Base-by-base conservation (phyloP, 805 yeast genomes). In the Starmerella bacillaris region DNA sequence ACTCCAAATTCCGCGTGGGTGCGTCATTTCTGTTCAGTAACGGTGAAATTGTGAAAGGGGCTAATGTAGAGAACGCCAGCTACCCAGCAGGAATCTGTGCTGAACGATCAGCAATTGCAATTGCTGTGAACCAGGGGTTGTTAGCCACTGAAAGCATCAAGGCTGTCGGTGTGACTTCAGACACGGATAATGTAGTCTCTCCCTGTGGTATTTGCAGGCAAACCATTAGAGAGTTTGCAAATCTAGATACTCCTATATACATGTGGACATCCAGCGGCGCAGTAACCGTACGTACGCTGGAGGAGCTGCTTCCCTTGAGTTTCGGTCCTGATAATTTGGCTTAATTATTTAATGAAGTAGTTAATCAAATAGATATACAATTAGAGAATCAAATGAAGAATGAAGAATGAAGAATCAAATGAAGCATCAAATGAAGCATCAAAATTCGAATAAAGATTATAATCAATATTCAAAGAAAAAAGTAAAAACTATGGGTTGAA, bases 131-230 rank as follows among this genome's bases (percentile, higher is more conserved):
- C 37, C 48, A 46, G 4, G 63, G 61, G 27, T 40, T 40, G 38
- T n/a, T n/a, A n/a, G 21, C 9, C 20, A 7, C 7, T 7, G 50
- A 40, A 19, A n/a, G 12, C 15, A 67, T 75, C 51, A 60, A 57
- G 39, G 79, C 78, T 1, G 58, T 80, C 37, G 92, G 75, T 3
- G 68, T 80, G 7, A 60, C 78, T 3, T 66, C 78, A 17, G 84
- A 75, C 49, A 49, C 51, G 1, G 65, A 65, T 2, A 55, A 57
- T 6, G 67, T 74, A 21, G 72, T 78, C 8, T 63, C 84, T 7
- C 98, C 98, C 0, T 86, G 98, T 54, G 98, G 98, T 3, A 74
- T 89, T 24, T 86, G 98, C 50, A 64, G 98, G 36, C 98, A 86
- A 55, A 69, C 77, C 48, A 70, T 86, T 21, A 63, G 94, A 26